Evolutionary conservation across 495 filamentous ascomycete species (phyloP).

Genomic region (Sabuloglossum arenarium): DNA sequence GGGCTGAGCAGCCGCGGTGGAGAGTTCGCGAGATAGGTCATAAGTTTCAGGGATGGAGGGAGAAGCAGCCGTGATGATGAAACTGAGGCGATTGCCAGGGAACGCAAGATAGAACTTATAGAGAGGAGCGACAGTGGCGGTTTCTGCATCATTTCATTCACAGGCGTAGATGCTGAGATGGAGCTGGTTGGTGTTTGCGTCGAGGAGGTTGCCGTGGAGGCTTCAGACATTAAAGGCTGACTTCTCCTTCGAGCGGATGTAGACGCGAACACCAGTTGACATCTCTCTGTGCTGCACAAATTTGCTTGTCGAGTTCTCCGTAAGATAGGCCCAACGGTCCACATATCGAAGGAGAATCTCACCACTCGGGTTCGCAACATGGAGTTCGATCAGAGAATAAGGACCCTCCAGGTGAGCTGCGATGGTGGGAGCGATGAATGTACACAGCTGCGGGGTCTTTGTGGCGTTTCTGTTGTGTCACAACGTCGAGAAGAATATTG

Average conservation of each 20-base stretch:
- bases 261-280: not conserved
- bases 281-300: not conserved
- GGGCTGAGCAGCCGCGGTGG: slow-evolving; percentile 10
- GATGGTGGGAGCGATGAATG: too few relatives aligned
- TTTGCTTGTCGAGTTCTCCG: too few relatives aligned
- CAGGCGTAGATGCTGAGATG: not conserved
- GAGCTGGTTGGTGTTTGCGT: not conserved
- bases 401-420: too few relatives aligned
- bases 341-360: not conserved
- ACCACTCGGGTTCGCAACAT: not conserved
- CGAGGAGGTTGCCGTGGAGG: not conserved
- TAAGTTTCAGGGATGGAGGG: not conserved
- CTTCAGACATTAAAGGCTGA: not conserved
- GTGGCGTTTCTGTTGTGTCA: too few relatives aligned
- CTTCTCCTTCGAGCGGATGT: not conserved
- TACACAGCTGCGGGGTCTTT: too few relatives aligned
- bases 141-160: not conserved
- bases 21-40: not conserved
- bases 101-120: not conserved
- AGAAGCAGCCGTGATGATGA: slow-evolving; percentile 1
- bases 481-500: too few relatives aligned
- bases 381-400: not conserved
- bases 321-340: not conserved
- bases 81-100: not conserved
- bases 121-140: slow-evolving; percentile 2